These are phyloP conservation scores for Westerdykella ornata DNA, from an alignment of 2,329 filamentous ascomycete genomes.

Conservation along the genomic window DNA sequence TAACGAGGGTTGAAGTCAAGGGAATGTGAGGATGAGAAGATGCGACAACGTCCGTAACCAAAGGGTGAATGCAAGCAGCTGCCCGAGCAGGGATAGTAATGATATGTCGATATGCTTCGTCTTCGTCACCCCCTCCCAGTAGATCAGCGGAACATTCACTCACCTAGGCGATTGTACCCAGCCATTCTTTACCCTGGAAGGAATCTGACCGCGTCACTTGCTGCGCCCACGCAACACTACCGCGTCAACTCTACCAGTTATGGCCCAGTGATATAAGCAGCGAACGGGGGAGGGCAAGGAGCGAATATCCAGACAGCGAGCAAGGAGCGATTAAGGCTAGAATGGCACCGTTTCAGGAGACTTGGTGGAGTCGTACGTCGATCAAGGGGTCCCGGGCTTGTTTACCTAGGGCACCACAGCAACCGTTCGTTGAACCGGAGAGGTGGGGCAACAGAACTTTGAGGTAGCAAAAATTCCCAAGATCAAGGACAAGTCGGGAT, in stretches of 20 bases:
- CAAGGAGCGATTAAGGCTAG: neutral
- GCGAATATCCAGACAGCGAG: neutral
- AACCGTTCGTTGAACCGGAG: neutral
- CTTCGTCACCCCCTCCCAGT: neutral
- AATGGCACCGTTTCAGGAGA: neutral
- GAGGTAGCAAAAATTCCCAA: too few species aligned
- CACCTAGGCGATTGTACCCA: constrained; percentile 34
- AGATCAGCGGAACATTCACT: constrained; percentile 11
- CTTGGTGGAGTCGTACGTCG: neutral
- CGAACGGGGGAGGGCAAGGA: neutral
- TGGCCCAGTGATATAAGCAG: neutral
- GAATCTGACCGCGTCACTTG: neutral
- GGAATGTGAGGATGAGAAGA: neutral
- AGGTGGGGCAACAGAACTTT: too few species aligned
- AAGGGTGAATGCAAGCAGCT: constrained; percentile 1
- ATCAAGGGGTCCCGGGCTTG: neutral
- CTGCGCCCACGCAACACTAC: neutral
- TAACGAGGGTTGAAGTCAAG: constrained; percentile 6
- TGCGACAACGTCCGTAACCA: neutral
- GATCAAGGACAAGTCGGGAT: too few species aligned
- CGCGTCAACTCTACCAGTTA: neutral
- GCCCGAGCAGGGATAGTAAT: neutral
- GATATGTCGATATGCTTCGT: too few species aligned
- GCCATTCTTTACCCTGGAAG: constrained; percentile 18
- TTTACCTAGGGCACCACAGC: neutral